Evolutionary conservation across 2,329 filamentous ascomycete genomes (phyloP), one percentile per base, ranked within the genome.

Genomic region (Trichophyton verrucosum): DNA sequence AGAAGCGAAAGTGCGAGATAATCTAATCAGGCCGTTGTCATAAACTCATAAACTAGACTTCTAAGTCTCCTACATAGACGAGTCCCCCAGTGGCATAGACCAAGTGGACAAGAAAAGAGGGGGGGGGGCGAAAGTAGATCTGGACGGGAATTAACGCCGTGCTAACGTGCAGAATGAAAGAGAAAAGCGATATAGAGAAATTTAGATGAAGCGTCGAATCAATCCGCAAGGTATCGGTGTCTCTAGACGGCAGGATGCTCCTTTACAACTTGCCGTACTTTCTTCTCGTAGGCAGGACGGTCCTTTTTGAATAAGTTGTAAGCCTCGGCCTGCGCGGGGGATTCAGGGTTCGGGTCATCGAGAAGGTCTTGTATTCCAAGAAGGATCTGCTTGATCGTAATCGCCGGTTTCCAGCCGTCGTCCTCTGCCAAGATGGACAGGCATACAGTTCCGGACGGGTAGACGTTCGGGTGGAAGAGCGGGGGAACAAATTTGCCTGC

Each of bases 241-340:
- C 8, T 40, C 40, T 57, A 57, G 11, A 87, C 86, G 57, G 88
- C 86, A 13, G 88, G 89, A 73, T 97, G 96, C 66, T 96, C 91
- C 68, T 84, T 87, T 61, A 99, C 94, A 20, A 96, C 86, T 63
- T 88, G 85, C 71, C 84, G 86, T 64, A 99, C 86, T 65, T 91
- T 88, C 74, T 86, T 87, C 76, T 97, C 91, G 70, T 99, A 99
- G 61, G 92, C 91, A 17, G 75, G 76, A 49, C 85, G 82, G 70
- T 99, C 92, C 73, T 91, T 91, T 80, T 95, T 96, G 74, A 90
- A 97, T 9, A 99, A 80, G 69, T 96, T 96, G 77, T 97, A 99
- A 0, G 94, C 95, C 67, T 99, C 94, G 2, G 94, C 92, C 75
- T 99, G 94, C 0, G 94, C 94, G 0, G 94, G 94, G 1, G 91